Conservation (phyloP, 768 basidiomycete species). For the Lactarius hatsudake region DNA sequence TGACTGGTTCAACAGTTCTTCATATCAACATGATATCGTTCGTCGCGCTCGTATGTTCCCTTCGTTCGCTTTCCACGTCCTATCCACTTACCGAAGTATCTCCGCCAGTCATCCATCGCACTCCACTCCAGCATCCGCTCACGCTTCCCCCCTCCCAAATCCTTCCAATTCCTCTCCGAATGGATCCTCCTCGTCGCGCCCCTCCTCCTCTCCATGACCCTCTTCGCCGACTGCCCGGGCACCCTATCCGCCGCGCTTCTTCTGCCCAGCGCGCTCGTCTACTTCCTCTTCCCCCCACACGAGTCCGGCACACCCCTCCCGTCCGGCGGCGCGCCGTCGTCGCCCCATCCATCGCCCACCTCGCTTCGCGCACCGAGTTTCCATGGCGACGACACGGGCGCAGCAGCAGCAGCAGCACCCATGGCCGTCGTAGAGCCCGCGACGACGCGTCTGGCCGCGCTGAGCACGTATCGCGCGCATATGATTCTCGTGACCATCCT, state of each 20-base stretch:
- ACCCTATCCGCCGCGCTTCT: conserved; percentile 50
- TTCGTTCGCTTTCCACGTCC: background rate
- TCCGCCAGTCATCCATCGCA: conserved; percentile 60
- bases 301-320: conserved; percentile 52
- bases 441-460: conserved; percentile 56
- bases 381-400: conserved; percentile 4
- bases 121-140: conserved; percentile 62
- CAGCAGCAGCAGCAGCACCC: background rate
- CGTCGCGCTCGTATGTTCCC: conserved; percentile 57
- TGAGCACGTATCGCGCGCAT: conserved; percentile 87
- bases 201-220: conserved; percentile 77
- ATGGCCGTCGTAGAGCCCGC: background rate
- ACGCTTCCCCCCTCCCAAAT: conserved; percentile 42
- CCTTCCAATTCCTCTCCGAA: conserved; percentile 54
- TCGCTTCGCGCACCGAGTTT: conserved; percentile 12
- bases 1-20: conserved; percentile 63
- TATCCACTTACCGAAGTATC: background rate
- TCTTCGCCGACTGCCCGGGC: conserved; percentile 59
- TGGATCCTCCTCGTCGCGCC: conserved; percentile 69
- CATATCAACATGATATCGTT: conserved; percentile 69
- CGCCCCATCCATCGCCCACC: conserved; percentile 28
- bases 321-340: conserved; percentile 36
- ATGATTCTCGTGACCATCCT: conserved; percentile 94
- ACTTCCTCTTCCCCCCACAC: conserved; percentile 44
- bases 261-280: conserved; percentile 41